A percentile compares a stretch with the other conserved stretches of the same genome.
These are phyloP conservation scores for Coniochaeta sp. DNA, from an alignment of 2,329 filamentous ascomycete species.

Conservation along the genomic window DNA sequence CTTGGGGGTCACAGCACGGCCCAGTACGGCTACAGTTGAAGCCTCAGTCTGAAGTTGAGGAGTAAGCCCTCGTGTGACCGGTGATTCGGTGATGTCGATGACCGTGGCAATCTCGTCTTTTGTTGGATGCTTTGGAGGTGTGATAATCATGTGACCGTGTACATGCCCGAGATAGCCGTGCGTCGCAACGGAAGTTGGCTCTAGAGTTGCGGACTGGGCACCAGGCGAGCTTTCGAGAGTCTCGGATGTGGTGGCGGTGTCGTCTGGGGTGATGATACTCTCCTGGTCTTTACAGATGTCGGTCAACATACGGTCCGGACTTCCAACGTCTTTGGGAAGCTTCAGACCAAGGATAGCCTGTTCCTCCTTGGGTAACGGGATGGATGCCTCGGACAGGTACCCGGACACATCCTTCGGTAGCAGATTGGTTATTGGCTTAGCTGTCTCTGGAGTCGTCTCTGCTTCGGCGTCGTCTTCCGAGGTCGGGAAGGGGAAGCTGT, in stretches of 20 bases:
- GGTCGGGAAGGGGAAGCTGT: not conserved
- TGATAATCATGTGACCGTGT: too few relatives aligned
- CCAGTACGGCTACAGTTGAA: not conserved
- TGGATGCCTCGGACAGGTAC: not conserved
- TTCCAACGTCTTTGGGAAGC: not conserved
- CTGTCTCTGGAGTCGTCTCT: not conserved
- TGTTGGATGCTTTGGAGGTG: too few relatives aligned
- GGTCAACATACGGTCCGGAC: not conserved
- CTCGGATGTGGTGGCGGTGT: not conserved
- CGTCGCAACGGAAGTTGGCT: not conserved
- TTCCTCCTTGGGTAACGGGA: not conserved
- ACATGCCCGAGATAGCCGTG: not conserved
- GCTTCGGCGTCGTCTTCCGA: not conserved
- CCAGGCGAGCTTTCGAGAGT: not conserved
- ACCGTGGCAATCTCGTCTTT: too few relatives aligned
- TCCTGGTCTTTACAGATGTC: not conserved
- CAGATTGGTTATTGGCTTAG: not conserved
- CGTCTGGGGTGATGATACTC: not conserved
- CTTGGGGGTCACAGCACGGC: not conserved
- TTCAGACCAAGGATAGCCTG: not conserved
- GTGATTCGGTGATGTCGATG: too few relatives aligned
- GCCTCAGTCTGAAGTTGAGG: too few relatives aligned
- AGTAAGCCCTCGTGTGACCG: too few relatives aligned
- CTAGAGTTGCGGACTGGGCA: not conserved
- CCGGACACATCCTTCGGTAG: not conserved